Conservation (phyloP, 2,329 filamentous ascomycete genomes). For the Thermomyces lanuginosus region DNA sequence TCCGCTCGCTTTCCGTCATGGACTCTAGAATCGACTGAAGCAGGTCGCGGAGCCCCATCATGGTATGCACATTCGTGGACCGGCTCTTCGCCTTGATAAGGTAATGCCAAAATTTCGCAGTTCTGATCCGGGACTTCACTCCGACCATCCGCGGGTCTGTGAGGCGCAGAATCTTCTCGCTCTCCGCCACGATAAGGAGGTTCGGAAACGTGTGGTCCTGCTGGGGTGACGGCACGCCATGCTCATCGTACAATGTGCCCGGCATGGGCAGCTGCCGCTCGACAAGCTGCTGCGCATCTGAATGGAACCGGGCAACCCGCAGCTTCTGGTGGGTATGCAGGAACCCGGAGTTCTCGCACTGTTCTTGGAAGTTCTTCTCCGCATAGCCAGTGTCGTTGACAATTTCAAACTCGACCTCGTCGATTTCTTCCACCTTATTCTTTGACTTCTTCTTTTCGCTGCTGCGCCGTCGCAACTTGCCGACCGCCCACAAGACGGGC, state of each 20-base stretch:
- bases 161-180: too few species aligned
- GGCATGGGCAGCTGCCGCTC: conserved; percentile 40
- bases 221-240: conserved; percentile 38
- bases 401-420: conserved; percentile 5
- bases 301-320: conserved; percentile 43
- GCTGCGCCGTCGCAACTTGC: too few species aligned
- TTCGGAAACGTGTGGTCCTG: conserved; percentile 2
- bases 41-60: too few species aligned
- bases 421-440: too few species aligned
- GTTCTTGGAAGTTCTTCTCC: conserved; percentile 29
- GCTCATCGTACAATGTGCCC: conserved; percentile 45
- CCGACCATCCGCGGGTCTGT: too few species aligned
- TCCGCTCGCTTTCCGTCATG: too few species aligned
- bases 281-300: conserved; percentile 37
- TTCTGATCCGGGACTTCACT: too few species aligned
- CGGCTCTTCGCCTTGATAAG: too few species aligned
- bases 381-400: conserved; percentile 14
- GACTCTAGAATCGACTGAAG: too few species aligned
- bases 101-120: too few species aligned
- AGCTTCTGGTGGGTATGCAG: conserved; percentile 41
- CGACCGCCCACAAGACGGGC: conserved; percentile 3
- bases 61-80: too few species aligned
- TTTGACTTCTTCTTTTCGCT: too few species aligned
- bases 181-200: conserved; percentile 2
- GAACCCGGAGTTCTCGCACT: conserved; percentile 36